Conservation (phyloP, 2,329 filamentous ascomycete genomes). For the Fusarium temperatum region DNA sequence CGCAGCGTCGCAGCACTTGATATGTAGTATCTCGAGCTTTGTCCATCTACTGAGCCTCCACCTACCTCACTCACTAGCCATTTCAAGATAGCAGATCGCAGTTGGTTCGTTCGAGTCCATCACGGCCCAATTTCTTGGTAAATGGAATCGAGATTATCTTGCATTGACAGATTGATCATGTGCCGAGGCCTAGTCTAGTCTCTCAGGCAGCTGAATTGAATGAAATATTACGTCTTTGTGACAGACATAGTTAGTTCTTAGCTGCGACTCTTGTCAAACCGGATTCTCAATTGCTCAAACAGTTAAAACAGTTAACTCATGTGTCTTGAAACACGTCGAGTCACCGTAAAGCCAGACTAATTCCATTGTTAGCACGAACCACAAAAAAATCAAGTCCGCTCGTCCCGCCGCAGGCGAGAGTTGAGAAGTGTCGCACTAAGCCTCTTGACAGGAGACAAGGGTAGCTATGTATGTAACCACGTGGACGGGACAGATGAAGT, state of each 20-base stretch:
- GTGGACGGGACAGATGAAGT: constrained; percentile 8
- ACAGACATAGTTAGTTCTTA: background rate
- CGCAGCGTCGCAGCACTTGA: background rate
- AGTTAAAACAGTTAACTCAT: background rate
- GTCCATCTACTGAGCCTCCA: constrained; percentile 7
- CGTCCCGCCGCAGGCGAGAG: constrained; percentile 7
- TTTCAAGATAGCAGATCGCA: constrained; percentile 9
- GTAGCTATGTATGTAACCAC: constrained; percentile 9
- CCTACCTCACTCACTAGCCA: background rate
- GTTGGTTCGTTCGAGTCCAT: background rate
- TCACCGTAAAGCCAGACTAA: background rate
- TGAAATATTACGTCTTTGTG: background rate
- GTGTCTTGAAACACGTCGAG: background rate
- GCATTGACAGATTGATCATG: background rate
- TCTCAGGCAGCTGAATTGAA: background rate
- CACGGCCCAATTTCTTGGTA: background rate
- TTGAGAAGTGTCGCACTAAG: background rate
- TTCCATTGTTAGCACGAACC: constrained; percentile 9
- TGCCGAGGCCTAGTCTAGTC: background rate
- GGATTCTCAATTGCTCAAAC: background rate
- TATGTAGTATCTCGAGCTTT: background rate
- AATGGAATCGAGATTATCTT: background rate
- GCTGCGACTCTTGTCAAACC: constrained; percentile 6
- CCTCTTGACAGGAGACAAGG: constrained; percentile 23
- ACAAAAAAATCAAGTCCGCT: background rate